phyloP scores from a whole-genome alignment of 805 yeast genomes.

The Myxozyma sirexii region DNA sequence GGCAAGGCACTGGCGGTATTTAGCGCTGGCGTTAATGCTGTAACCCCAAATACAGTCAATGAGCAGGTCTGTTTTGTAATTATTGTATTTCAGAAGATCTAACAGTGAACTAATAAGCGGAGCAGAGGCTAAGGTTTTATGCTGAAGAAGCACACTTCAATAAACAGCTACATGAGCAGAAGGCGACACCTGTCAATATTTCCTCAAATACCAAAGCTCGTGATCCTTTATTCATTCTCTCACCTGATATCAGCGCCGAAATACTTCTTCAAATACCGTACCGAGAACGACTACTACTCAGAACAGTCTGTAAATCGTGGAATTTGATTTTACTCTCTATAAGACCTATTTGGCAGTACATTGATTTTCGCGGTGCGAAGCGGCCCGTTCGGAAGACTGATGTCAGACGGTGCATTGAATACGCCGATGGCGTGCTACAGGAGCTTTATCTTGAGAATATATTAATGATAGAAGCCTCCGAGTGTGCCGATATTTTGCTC shows the following conservation, averaged over 20 bases:
- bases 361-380: constrained; percentile 9
- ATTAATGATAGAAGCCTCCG: not conserved
- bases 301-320: constrained; percentile 12
- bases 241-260: not conserved
- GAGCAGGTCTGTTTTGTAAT: not conserved
- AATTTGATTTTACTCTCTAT: not conserved
- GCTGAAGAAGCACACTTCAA: not conserved
- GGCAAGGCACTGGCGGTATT: not conserved
- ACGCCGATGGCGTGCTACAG: not conserved
- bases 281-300: not conserved
- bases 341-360: constrained; percentile 6
- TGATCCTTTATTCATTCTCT: not conserved
- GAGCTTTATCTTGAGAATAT: not conserved
- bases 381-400: constrained; percentile 10
- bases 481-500: not conserved
- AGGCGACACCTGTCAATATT: not conserved
- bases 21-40: not conserved
- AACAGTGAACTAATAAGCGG: not conserved
- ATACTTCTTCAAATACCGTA: constrained; percentile 5
- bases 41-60: not conserved
- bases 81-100: not conserved
- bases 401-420: not conserved
- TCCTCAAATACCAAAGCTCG: not conserved
- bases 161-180: not conserved
- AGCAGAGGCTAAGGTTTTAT: not conserved